Base-by-base conservation (phyloP, 768 basidiomycete species). In the Lactifluus echinatus region DNA sequence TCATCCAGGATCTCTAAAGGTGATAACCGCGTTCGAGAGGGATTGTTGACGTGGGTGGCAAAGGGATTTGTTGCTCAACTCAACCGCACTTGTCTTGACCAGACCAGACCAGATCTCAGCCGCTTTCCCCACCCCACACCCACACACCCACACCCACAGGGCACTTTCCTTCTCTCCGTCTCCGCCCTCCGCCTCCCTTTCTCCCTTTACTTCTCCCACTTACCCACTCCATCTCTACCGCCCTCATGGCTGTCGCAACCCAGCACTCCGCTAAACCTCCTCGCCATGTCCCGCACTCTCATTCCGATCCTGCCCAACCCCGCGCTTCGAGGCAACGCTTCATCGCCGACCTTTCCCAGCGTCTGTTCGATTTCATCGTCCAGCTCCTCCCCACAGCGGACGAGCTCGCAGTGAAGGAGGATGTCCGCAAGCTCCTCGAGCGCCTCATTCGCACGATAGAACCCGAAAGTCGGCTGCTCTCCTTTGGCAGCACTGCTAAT, bases 401-500 rank as follows among this genome's bases (percentile, higher is more conserved):
- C 68, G 93, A 96, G 74, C 81, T 95, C 72, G 80, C 85, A 40
- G 85, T 94, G 67, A 99, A 97, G 77, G 94, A 97, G 75, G 91
- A 95, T 65, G 94, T 97, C 62, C 77, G 95, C 66, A 91, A 90
- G 71, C 79, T 94, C 66, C 85, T 99, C 54, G 94, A 99, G 75
- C 82, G 90, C 65, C 84, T 99, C 72, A 95, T 95, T 69, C 82
- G 90, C 68, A 93, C 90, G 44, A 90, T 99, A 72, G 90, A 94
- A 70, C 94, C 93, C 43, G 81, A 91, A 65, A 89, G 89, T 63
- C 84, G 90, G 52, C 75, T 99, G 64, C 72, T 95, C 64, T 92
- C 93, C 55, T 99, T 99, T 69, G 95, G 95, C 33, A 93, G 91
- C 68, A 96, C 92, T 36, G 94, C 93, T 11, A 98, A 97, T 67